Conservation (phyloP, 2,329 filamentous ascomycete genomes). For the Sphaerulina populicola region DNA sequence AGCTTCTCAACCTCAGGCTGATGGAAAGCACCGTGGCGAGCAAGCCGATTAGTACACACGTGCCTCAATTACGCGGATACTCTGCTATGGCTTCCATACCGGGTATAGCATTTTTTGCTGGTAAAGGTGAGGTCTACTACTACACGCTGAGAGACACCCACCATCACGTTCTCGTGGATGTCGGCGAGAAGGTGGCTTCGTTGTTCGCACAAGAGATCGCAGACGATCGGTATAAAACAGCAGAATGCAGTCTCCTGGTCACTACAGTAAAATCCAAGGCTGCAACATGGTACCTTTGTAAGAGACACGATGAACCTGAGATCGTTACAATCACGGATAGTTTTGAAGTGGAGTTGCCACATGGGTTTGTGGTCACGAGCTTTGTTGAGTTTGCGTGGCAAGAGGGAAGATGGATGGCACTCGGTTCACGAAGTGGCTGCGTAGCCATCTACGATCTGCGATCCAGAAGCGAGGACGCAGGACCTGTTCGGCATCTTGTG, state of each 20-base stretch:
- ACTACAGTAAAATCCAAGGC: slow-evolving; percentile 31
- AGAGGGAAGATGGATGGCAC: slow-evolving; percentile 21
- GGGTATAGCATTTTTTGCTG: slow-evolving; percentile 40
- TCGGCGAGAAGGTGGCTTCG: slow-evolving; percentile 36
- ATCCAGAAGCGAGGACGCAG: neutral
- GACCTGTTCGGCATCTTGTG: neutral
- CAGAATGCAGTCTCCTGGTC: slow-evolving; percentile 30
- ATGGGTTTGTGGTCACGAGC: slow-evolving; percentile 45
- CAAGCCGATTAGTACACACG: neutral
- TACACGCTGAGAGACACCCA: slow-evolving; percentile 25
- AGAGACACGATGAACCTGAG: neutral
- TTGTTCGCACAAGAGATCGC: slow-evolving; percentile 28
- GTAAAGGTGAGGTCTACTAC: slow-evolving; percentile 39
- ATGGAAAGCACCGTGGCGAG: neutral
- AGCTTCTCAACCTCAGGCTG: neutral
- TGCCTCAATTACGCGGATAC: slow-evolving; percentile 40
- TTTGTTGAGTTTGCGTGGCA: slow-evolving; percentile 28
- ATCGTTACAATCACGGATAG: too few relatives aligned
- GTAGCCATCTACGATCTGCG: slow-evolving; percentile 36
- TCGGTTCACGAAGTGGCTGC: slow-evolving; percentile 51
- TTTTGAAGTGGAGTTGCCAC: neutral
- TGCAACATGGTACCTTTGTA: neutral
- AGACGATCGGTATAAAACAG: neutral
- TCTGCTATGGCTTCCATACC: slow-evolving; percentile 39
- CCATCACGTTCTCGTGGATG: neutral